Base-by-base conservation (phyloP, 1,284 basidiomycete genomes). In the Xerocomus amazonicus region DNA sequence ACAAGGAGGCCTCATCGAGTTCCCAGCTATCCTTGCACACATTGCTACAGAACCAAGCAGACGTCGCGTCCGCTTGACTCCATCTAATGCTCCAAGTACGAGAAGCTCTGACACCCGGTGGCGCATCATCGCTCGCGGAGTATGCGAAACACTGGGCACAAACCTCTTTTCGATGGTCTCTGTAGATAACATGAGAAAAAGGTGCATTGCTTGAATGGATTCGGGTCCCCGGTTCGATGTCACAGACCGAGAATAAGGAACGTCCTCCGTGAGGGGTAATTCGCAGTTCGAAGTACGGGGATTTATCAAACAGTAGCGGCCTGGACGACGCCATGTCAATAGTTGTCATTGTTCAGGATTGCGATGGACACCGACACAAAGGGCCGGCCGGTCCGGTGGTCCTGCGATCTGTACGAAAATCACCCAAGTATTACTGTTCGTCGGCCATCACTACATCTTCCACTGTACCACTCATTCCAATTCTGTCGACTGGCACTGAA, bases 141-240 rank as follows among this genome's bases (percentile, higher is more conserved):
- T 84, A 83, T 34, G 73, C 70, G 60, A 81, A 84, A 62, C 83
- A 86, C 58, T 76, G 69, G 10, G 74, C 76, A 55, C 83, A 86
- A 45, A 83, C 80, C 61, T 83, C 82, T 60, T 78, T 81, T 41
- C 80, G 73, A 55, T 83, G 84, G 52, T 73, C 73, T 51, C 69
- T 75, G 59, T 74, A 75, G 38, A 82, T 69, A 33, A 79, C 75
- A 26, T 70, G 69, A 1, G 74, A 72, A 53, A 77, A 80, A 3
- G 79, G 80, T 10, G 59, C 59, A 36, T 66, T 48, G 51, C 73
- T 74, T 29, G 65, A 66, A 48, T 75, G 68, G 39, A 82, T 59
- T 26, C 70, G 64, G 3, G 73, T 74, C 38, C 70, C 70, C 42
- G 69, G 64, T 4, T 69, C 64, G 44, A 81, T 74, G 27, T 61